A percentile compares a stretch with the other conserved stretches of the same genome.
Evolutionary conservation across 2,329 filamentous ascomycete genomes (phyloP).

Genomic region (Phoma sp.): DNA sequence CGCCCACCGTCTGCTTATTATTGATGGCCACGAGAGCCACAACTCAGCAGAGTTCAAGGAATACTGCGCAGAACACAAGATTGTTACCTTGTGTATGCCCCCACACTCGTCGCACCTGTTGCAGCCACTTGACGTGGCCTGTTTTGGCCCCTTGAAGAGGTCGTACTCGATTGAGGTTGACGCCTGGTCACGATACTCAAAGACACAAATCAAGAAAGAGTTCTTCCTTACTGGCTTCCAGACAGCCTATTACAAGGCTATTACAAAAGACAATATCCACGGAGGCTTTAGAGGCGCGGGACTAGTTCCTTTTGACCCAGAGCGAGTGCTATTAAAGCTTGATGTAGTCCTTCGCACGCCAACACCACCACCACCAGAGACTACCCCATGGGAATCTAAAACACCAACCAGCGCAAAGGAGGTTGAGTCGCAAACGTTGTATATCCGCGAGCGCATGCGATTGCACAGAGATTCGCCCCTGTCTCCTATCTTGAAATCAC

Average conservation of each 20-base stretch:
- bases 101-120: too few relatives aligned
- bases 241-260: neutral
- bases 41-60: conserved; percentile 45
- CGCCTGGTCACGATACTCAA: neutral
- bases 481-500: neutral
- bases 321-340: neutral
- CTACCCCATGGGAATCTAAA: neutral
- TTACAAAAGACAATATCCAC: neutral
- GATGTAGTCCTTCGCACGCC: neutral
- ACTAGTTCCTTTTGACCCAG: neutral
- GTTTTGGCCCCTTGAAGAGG: neutral
- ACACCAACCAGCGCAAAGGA: neutral
- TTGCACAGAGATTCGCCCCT: neutral
- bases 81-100: neutral
- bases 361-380: neutral
- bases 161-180: neutral
- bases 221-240: neutral
- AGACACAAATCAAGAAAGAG: neutral
- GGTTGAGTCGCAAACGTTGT: neutral
- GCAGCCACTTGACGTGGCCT: too few relatives aligned
- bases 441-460: neutral
- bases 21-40: conserved; percentile 49
- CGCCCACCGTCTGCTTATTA: conserved; percentile 44
- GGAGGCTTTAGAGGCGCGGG: neutral
- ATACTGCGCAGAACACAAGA: conserved; percentile 34